Evolutionary conservation across 106 monocot genomes (phyloP).

Genomic region (Agapanthus africanus): DNA sequence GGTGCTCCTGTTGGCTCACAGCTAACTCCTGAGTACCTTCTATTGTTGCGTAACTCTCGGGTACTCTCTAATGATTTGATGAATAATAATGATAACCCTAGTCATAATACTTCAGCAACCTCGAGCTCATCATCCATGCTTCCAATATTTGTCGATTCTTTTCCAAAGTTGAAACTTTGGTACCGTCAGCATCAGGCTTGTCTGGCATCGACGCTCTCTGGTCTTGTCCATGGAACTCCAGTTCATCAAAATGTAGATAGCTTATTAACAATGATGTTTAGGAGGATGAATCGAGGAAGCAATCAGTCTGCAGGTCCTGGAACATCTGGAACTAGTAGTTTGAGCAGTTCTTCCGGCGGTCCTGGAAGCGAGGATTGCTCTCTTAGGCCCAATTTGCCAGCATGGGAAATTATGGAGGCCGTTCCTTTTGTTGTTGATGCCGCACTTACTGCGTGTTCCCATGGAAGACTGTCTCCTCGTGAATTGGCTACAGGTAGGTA

Average conservation of each 20-base stretch:
- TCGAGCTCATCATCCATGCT: conserved; percentile 18
- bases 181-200: conserved; percentile 96
- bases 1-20: conserved; percentile 91
- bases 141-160: conserved; percentile 86
- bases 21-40: conserved; percentile 84
- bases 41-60: conserved; percentile 62
- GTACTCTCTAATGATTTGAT: conserved; percentile 17
- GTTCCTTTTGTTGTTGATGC: conserved; percentile 98
- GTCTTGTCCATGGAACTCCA: conserved; percentile 74
- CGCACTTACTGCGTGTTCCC: conserved; percentile 91
- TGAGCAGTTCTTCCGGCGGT: conserved; percentile 67
- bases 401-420: conserved; percentile 99
- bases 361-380: conserved; percentile 53
- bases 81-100: conserved; percentile 18
- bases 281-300: conserved; percentile 60
- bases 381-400: conserved; percentile 65
- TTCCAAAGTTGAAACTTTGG: conserved; percentile 93
- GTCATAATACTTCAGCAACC: conserved; percentile 1
- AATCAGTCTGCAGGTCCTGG: conserved; percentile 43
- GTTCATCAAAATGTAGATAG: conserved; percentile 88
- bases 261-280: conserved; percentile 92
- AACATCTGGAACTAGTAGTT: conserved; percentile 60
- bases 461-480: conserved; percentile 82
- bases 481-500: conserved; percentile 87
- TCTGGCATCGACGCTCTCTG: conserved; percentile 93